Percentiles rank a stretch among this genome's conserved stretches.
phyloP scores from a whole-genome alignment of 176 grass and related monocot genomes.

The Aegilops speltoides region DNA sequence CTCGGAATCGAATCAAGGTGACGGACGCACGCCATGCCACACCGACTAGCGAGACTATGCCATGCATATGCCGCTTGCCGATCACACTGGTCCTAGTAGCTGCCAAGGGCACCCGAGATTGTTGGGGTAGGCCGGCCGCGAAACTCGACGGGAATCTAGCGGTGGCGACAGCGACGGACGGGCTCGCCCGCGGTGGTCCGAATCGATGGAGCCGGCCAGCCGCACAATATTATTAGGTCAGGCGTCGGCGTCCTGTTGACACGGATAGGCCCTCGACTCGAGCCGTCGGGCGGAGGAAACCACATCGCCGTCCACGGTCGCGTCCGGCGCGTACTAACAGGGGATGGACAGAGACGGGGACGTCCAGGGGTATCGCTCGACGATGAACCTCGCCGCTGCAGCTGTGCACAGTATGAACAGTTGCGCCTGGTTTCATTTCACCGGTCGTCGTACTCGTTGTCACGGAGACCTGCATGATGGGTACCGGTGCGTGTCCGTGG shows the following conservation, averaged over 20 bases:
- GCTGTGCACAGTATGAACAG: neutral
- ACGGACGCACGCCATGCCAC: neutral
- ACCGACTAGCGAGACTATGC: neutral
- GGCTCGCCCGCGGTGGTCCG: neutral
- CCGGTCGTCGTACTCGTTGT: neutral
- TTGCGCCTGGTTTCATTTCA: neutral
- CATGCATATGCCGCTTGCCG: neutral
- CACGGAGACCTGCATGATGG: neutral
- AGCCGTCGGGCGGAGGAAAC: neutral
- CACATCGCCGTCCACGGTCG: neutral
- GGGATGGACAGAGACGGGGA: neutral
- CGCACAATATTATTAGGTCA: slow-evolving; percentile 1
- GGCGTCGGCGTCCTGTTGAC: slow-evolving; percentile 12
- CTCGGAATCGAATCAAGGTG: neutral
- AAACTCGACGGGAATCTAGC: neutral
- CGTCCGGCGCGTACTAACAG: neutral
- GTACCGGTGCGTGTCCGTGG: neutral
- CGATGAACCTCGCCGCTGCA: neutral
- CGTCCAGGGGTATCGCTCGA: neutral
- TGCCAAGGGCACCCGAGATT: slow-evolving; percentile 26
- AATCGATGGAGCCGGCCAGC: neutral
- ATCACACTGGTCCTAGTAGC: neutral
- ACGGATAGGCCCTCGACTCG: neutral
- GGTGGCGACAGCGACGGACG: neutral
- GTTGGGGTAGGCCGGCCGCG: slow-evolving; percentile 12